Evolutionary conservation across 371 early-diverging fungal genomes (phyloP).

Genomic region (Mucor piriformis): DNA sequence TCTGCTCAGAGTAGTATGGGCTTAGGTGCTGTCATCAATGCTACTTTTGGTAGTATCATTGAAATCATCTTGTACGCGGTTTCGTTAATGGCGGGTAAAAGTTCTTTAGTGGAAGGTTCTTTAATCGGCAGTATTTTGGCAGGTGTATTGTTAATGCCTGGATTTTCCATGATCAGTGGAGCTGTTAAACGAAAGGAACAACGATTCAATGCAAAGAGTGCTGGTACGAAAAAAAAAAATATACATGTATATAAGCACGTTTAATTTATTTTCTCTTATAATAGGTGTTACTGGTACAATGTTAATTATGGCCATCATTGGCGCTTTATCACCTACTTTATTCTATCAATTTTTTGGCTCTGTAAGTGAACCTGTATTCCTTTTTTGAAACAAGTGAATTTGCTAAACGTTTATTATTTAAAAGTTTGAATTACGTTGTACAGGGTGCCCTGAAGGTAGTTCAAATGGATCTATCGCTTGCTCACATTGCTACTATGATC

Average conservation of each 20-base stretch:
- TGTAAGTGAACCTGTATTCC: conserved; percentile 34
- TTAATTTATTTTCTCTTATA: neutral
- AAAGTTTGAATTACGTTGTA: conserved; percentile 66
- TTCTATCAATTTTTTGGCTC: conserved; percentile 92
- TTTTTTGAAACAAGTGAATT: neutral
- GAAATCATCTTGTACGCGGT: conserved; percentile 92
- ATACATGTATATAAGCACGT: neutral
- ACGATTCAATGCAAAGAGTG: conserved; percentile 91
- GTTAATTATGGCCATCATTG: conserved; percentile 94
- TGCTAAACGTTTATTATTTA: neutral
- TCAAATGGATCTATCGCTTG: conserved; percentile 41
- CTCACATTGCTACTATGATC: conserved; percentile 65
- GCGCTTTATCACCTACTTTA: conserved; percentile 90
- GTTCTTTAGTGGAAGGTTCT: conserved; percentile 87
- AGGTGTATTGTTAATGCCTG: conserved; percentile 90
- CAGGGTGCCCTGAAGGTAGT: conserved; percentile 50
- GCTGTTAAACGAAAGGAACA: conserved; percentile 92
- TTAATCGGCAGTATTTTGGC: conserved; percentile 92
- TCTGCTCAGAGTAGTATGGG: conserved; percentile 93
- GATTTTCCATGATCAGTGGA: conserved; percentile 92
- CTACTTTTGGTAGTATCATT: conserved; percentile 95
- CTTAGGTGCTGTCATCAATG: conserved; percentile 95
- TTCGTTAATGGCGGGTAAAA: conserved; percentile 88
- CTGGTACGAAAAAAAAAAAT: conserved; percentile 55
- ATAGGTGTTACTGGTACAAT: conserved; percentile 89